A percentile compares a stretch with the other conserved stretches of the same genome.
These are phyloP conservation scores for Kodamaea laetipori DNA, from an alignment of 805 yeast species.

Conservation along the genomic window DNA sequence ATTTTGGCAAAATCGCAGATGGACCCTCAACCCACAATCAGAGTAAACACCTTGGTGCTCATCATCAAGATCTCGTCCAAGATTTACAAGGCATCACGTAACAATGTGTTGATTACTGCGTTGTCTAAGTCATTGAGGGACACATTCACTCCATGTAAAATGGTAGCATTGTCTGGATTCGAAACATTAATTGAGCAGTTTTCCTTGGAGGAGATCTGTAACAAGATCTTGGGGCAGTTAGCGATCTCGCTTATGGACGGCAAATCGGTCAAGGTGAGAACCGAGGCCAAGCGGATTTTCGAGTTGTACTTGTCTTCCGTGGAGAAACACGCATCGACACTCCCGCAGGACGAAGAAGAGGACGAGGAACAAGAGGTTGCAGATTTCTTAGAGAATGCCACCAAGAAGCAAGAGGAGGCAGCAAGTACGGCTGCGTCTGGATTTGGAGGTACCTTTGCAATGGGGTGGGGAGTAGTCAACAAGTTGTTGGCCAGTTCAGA, in stretches of 20 bases:
- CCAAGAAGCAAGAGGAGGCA: constrained; percentile 19
- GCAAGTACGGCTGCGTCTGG: constrained; percentile 13
- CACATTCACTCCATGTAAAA: constrained; percentile 69
- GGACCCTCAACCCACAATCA: constrained; percentile 72
- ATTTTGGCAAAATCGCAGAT: constrained; percentile 78
- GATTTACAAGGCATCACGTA: constrained; percentile 56
- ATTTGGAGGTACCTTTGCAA: constrained; percentile 19
- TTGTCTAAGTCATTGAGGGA: constrained; percentile 82
- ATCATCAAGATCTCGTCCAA: constrained; percentile 64
- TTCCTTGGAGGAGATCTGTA: constrained; percentile 73
- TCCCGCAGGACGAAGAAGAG: constrained; percentile 38
- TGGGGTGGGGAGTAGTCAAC: constrained; percentile 43
- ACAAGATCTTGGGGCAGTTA: constrained; percentile 78
- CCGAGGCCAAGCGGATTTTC: constrained; percentile 69
- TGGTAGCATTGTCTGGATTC: constrained; percentile 77
- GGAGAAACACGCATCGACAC: constrained; percentile 37
- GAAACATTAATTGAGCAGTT: constrained; percentile 64
- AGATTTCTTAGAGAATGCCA: constrained; percentile 27
- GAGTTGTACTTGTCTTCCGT: constrained; percentile 52
- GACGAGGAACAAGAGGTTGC: constrained; percentile 40
- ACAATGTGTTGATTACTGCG: constrained; percentile 84
- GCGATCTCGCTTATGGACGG: constrained; percentile 82
- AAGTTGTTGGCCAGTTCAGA: constrained; percentile 35
- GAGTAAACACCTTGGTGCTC: constrained; percentile 75
- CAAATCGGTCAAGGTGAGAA: constrained; percentile 62